Percentiles rank a stretch among this genome's conserved stretches.
Conservation (phyloP, 2,329 filamentous ascomycete genomes). For the Fusarium fracticaudum region DNA sequence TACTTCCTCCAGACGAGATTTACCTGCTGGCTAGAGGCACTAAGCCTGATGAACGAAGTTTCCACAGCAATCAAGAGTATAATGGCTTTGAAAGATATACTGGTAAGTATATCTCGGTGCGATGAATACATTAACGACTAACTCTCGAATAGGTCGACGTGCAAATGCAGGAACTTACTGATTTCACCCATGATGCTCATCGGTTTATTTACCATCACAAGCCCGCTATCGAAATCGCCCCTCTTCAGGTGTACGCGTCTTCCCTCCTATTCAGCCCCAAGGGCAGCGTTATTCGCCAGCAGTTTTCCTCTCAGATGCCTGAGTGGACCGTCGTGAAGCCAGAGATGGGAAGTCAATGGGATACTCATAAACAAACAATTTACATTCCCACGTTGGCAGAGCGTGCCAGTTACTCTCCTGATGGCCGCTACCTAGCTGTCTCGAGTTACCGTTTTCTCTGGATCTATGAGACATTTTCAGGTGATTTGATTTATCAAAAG, state of each 20-base stretch:
- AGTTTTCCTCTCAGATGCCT: accelerated
- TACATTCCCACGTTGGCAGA: no score
- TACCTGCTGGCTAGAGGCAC: background rate
- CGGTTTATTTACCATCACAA: accelerated
- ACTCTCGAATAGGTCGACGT: no score
- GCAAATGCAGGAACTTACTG: background rate
- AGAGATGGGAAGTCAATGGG: accelerated
- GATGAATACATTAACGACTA: no score
- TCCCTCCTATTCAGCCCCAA: accelerated
- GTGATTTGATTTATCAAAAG: background rate
- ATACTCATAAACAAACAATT: no score
- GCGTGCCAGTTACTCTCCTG: background rate
- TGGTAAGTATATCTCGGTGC: accelerated
- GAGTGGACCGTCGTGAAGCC: background rate
- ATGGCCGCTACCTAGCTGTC: background rate
- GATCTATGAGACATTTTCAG: background rate
- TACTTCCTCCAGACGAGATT: background rate
- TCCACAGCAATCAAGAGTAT: background rate
- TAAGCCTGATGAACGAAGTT: accelerated
- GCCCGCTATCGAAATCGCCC: accelerated
- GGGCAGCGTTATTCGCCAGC: background rate
- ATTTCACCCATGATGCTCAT: background rate
- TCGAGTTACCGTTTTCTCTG: no score
- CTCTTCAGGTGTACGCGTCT: accelerated
- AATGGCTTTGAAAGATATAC: accelerated